Evolutionary conservation across 805 yeast species (phyloP), one percentile per base, ranked within the genome.

Genomic region (Saccharomycopsis babjevae): DNA sequence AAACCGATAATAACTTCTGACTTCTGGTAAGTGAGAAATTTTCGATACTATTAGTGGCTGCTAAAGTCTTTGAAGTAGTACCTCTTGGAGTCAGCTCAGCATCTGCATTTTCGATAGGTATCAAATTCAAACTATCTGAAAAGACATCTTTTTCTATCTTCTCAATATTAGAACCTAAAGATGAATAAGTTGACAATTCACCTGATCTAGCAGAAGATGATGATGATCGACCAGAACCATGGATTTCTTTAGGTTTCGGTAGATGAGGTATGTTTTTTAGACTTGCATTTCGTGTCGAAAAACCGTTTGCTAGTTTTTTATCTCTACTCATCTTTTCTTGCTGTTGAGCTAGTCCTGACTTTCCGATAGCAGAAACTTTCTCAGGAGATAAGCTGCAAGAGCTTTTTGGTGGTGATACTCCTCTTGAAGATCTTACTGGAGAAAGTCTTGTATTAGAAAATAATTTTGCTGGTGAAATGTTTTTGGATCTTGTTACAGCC

Each of bases 61-160:
- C 13, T 25, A 28, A 22, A 28, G 16, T 10, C 3, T 22, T 25
- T 5, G 32, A 25, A 46, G 52, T 6, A 13, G 52, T 32, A 20
- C 7, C 52, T 46, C 52, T 46, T 46, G 52, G 52, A 46, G 52
- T 46, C 52, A 46, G 52, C 52, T 22, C 52, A 22, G 52, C 52
- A 46, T 46, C 28, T 1, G 13, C 52, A 20, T 46, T 46, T 7
- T 46, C 52, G 32, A 46, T 46, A 10, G 52, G 32, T 15, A 22
- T 46, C 16, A 46, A 22, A 22, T 46, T 46, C 6, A 46, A 46
- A 10, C 16, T 46, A 18, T 25, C 32, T 20, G 32, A 46, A 11
- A 32, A 46, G 10, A 20, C 6, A 46, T 46, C 32, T 46, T 28
- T 46, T 13, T 46, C 52, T 13, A 22, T 22, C 15, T 46, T 46